phyloP scores from a whole-genome alignment of 805 yeast species.

The Monosporozyma solicola region DNA sequence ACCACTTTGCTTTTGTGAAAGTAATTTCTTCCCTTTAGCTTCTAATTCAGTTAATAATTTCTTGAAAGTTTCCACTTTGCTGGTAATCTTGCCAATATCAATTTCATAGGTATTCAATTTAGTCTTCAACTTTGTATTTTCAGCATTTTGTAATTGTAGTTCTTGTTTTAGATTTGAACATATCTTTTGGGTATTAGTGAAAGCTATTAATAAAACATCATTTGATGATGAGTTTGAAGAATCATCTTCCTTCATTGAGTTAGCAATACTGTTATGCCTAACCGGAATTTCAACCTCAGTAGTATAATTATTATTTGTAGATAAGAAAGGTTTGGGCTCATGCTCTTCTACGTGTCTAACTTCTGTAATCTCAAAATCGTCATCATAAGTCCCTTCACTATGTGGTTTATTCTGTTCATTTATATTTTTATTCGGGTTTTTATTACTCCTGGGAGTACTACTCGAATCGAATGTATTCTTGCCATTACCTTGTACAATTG shows the following conservation, averaged over 20 bases:
- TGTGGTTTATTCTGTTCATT: background rate
- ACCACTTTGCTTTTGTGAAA: conserved; percentile 18
- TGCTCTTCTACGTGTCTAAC: conserved; percentile 22
- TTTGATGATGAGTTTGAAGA: conserved; percentile 16
- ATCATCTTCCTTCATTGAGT: background rate
- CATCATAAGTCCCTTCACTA: conserved; percentile 12
- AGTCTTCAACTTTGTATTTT: conserved; percentile 20
- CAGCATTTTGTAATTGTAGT: conserved; percentile 23
- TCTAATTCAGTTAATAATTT: conserved; percentile 17
- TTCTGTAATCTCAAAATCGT: conserved; percentile 36
- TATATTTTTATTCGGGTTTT: background rate
- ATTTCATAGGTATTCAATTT: conserved; percentile 17
- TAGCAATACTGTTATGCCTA: background rate
- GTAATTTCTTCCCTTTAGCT: conserved; percentile 14
- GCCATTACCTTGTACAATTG: background rate
- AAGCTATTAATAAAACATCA: conserved; percentile 34
- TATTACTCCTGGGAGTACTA: background rate
- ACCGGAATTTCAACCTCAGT: background rate
- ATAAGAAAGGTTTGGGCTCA: background rate
- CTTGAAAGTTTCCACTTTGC: conserved; percentile 18
- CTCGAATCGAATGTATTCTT: background rate
- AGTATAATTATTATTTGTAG: background rate
- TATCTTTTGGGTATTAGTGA: conserved; percentile 32
- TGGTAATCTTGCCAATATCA: conserved; percentile 17
- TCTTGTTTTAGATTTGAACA: conserved; percentile 29